These are phyloP conservation scores for Fusarium nematophilum DNA, from an alignment of 2,329 filamentous ascomycete species.

Conservation along the genomic window DNA sequence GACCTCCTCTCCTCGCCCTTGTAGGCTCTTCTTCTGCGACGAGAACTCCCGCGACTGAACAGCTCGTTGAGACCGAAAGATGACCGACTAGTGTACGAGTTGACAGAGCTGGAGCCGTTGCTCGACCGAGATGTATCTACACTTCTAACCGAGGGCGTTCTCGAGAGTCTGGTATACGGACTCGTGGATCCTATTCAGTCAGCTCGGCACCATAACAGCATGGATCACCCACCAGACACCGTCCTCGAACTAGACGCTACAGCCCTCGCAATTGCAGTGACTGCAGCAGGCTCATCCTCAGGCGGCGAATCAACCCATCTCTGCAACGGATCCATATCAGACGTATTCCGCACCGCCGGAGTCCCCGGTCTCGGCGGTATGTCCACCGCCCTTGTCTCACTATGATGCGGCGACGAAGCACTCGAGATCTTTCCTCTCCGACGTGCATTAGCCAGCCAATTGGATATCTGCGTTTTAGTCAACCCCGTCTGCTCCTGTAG, in stretches of 20 bases:
- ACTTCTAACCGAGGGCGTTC: constrained; percentile 28
- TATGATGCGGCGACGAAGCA: constrained; percentile 21
- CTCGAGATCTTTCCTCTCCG: constrained; percentile 75
- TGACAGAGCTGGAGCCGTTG: constrained; percentile 32
- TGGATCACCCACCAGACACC: constrained; percentile 17
- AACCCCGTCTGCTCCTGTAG: constrained; percentile 80
- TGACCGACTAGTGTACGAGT: constrained; percentile 26
- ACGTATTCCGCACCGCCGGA: constrained; percentile 47
- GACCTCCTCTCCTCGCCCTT: constrained; percentile 30
- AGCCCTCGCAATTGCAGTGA: constrained; percentile 46
- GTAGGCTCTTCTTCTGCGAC: constrained; percentile 28
- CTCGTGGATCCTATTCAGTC: constrained; percentile 24
- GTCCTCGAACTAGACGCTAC: constrained; percentile 35
- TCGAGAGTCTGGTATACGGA: constrained; percentile 24
- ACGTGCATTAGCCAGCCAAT: constrained; percentile 89
- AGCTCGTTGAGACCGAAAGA: constrained; percentile 29
- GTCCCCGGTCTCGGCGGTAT: constrained; percentile 61
- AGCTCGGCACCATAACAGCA: accelerated
- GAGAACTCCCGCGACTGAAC: constrained; percentile 27
- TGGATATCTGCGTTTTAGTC: constrained; percentile 81
- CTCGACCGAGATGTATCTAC: constrained; percentile 24
- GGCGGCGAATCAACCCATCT: constrained; percentile 49
- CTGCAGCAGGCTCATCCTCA: constrained; percentile 46
- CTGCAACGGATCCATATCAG: constrained; percentile 42
- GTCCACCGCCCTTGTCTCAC: constrained; percentile 57